phyloP scores from a whole-genome alignment of 768 basidiomycete genomes.

The Tulasnella sp. region DNA sequence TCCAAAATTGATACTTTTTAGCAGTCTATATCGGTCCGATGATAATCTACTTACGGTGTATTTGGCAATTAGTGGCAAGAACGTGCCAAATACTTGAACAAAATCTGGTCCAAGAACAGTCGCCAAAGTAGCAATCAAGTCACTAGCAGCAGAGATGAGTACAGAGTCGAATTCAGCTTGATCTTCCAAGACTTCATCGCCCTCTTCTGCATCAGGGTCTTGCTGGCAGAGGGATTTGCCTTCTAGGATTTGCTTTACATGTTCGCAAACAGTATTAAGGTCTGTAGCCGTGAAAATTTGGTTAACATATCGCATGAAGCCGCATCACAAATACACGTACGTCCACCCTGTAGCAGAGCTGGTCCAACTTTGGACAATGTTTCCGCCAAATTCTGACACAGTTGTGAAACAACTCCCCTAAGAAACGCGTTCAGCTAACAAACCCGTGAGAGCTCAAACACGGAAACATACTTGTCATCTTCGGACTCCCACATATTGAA shows the following conservation, averaged over 20 bases:
- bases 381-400: conserved; percentile 83
- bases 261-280: conserved; percentile 62
- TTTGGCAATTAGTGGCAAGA: conserved; percentile 79
- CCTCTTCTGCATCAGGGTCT: conserved; percentile 85
- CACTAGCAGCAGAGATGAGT: conserved; percentile 83
- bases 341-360: conserved; percentile 60
- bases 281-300: conserved; percentile 22
- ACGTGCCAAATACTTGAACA: conserved; percentile 62
- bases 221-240: conserved; percentile 95
- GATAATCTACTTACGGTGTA: conserved; percentile 52
- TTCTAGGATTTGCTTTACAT: conserved; percentile 75
- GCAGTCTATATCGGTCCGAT: background rate
- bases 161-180: conserved; percentile 95
- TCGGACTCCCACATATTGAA: conserved; percentile 86
- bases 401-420: conserved; percentile 74
- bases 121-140: conserved; percentile 83
- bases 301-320: background rate
- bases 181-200: conserved; percentile 66
- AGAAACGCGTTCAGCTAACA: conserved; percentile 3
- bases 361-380: conserved; percentile 88
- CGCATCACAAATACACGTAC: conserved; percentile 38
- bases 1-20: background rate
- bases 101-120: conserved; percentile 78
- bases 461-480: conserved; percentile 79
- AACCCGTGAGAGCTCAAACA: conserved; percentile 9